A percentile compares a stretch with the other conserved stretches of the same genome.
Conservation (phyloP, 192 early-diverging fungal genomes). For the Coemansia sp. region DNA sequence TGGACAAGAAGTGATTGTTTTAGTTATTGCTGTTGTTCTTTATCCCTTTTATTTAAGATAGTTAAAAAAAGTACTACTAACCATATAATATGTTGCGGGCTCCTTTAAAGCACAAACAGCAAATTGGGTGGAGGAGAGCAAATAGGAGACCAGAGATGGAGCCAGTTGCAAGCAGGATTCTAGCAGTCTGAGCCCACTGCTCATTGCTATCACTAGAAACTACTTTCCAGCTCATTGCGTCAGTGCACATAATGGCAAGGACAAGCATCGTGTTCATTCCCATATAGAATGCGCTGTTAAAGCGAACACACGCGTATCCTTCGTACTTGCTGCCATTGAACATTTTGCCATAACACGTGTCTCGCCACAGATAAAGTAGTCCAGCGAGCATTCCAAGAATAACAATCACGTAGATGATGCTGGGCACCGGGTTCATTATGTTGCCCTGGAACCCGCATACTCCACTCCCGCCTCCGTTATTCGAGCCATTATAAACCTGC, state of each 20-base stretch:
- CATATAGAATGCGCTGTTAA: not conserved
- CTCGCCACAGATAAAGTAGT: no score
- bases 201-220: not conserved
- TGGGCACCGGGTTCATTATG: not conserved
- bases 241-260: not conserved
- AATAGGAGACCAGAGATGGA: no score
- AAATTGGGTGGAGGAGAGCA: no score
- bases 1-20: slow-evolving; percentile 16
- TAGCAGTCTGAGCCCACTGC: not conserved
- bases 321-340: not conserved
- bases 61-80: no score
- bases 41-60: no score
- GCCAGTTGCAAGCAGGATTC: not conserved
- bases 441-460: slow-evolving; percentile 1
- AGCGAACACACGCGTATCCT: not conserved
- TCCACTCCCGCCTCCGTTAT: not conserved
- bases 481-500: not conserved
- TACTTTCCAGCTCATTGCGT: not conserved
- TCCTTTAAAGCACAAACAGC: no score
- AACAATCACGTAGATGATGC: not conserved
- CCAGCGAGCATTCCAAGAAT: not conserved
- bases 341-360: no score
- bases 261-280: not conserved
- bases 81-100: no score
- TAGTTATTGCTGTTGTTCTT: no score